Percentiles rank a stretch among this genome's conserved stretches.
Evolutionary conservation across 495 filamentous ascomycete genomes (phyloP).

Genomic region (Parachaetomium inaequale): DNA sequence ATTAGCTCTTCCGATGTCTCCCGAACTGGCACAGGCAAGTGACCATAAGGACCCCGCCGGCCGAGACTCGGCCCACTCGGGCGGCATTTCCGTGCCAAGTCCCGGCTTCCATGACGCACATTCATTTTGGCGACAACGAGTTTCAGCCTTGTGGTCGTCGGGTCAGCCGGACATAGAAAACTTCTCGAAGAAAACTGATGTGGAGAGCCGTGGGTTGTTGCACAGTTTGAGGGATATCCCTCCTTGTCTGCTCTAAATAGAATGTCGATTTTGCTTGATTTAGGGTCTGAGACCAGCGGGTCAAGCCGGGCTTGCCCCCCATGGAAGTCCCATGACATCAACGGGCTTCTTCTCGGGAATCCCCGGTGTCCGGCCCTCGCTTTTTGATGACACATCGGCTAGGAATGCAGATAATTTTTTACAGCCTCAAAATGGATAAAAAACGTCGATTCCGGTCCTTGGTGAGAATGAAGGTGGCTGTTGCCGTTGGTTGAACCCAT

Average conservation of each 20-base stretch:
- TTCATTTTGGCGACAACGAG: background rate
- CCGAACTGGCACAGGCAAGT: background rate
- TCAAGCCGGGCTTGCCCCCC: background rate
- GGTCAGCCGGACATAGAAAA: background rate
- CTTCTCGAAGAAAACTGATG: too few species aligned
- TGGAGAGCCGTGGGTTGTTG: too few species aligned
- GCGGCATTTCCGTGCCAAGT: background rate
- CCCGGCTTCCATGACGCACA: background rate
- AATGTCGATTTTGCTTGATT: background rate
- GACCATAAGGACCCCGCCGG: too few species aligned
- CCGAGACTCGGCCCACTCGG: too few species aligned
- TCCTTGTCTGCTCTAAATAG: too few species aligned
- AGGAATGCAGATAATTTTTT: background rate
- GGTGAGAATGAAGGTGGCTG: background rate
- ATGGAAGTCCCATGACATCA: conserved; percentile 7
- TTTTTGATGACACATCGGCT: background rate
- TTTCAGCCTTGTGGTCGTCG: background rate
- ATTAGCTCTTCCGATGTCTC: background rate
- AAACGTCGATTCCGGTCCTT: background rate
- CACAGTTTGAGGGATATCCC: too few species aligned
- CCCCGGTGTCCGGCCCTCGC: background rate
- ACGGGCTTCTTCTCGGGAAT: background rate
- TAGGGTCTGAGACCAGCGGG: background rate
- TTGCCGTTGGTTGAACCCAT: too few species aligned
- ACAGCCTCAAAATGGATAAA: background rate